Evolutionary conservation across 306 rosid genomes (phyloP).

Genomic region (Carpinus viminea): DNA sequence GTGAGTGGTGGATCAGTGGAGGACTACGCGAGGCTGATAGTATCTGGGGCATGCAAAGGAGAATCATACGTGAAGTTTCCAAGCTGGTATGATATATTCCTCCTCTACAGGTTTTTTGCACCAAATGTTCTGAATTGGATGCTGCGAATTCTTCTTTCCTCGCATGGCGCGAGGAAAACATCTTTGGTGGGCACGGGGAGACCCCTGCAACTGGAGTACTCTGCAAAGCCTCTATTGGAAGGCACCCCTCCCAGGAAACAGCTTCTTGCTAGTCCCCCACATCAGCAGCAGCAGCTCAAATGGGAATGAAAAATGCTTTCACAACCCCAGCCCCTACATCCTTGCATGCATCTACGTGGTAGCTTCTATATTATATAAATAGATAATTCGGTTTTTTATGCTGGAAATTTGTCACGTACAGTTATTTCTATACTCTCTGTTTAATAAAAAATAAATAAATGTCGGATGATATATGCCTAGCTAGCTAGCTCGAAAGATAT

Average conservation of each 20-base stretch:
- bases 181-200: conserved; percentile 68
- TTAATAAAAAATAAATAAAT: no score
- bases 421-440: not conserved
- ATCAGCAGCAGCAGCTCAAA: conserved; percentile 37
- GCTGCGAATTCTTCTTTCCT: conserved; percentile 52
- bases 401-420: not conserved
- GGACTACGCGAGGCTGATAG: conserved; percentile 77
- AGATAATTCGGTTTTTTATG: not conserved
- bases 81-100: conserved; percentile 77
- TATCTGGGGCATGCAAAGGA: conserved; percentile 74
- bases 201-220: conserved; percentile 32
- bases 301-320: conserved; percentile 28
- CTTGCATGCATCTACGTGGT: not conserved
- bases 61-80: conserved; percentile 72
- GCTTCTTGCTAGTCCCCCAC: conserved; percentile 20
- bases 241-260: conserved; percentile 42
- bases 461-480: no score
- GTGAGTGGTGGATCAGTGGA: conserved; percentile 59
- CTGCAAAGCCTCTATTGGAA: conserved; percentile 37
- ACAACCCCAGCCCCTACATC: no score
- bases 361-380: not conserved
- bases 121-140: conserved; percentile 75
- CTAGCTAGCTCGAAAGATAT: no score
- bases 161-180: conserved; percentile 44
- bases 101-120: conserved; percentile 65